Percentiles rank a stretch among this genome's conserved stretches.
Evolutionary conservation across 495 filamentous ascomycete genomes (phyloP).

Genomic region (Penicillium angulare): DNA sequence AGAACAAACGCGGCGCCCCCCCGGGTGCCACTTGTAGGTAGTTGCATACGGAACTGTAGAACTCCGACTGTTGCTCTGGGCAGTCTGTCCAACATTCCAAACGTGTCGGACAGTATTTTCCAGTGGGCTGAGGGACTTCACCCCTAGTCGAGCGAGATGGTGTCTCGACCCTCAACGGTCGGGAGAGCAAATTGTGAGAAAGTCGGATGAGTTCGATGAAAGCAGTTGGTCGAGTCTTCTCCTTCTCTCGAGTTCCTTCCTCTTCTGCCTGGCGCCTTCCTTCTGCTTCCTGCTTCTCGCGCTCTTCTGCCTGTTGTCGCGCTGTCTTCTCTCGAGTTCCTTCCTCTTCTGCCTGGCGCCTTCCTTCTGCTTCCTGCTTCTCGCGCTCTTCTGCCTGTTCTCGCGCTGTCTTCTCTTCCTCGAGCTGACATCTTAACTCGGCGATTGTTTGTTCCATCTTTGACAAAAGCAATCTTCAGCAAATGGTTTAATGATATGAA

Average conservation of each 20-base stretch:
- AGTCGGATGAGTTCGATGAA: slow-evolving; percentile 31
- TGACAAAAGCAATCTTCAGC: neutral
- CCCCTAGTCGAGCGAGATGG: slow-evolving; percentile 27
- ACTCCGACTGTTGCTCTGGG: slow-evolving; percentile 17
- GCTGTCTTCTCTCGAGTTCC: no score
- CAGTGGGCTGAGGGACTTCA: slow-evolving; percentile 18
- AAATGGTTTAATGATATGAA: neutral
- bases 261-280: slow-evolving; percentile 1
- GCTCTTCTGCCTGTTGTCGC: neutral
- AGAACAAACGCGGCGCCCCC: slow-evolving; percentile 7
- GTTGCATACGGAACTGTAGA: slow-evolving; percentile 15
- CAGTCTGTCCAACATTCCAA: slow-evolving; percentile 27
- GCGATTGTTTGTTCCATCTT: neutral
- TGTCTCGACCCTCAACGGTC: slow-evolving; percentile 9
- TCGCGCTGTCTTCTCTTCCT: neutral
- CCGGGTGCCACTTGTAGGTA: slow-evolving; percentile 12
- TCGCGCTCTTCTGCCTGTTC: neutral
- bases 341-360: no score
- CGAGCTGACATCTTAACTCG: neutral
- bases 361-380: neutral
- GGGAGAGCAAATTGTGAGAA: slow-evolving; percentile 30
- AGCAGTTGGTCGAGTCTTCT: slow-evolving; percentile 22
- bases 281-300: slow-evolving; percentile 5
- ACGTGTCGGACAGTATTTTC: slow-evolving; percentile 23
- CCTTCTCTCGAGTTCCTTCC: slow-evolving; percentile 11